Evolutionary conservation across 2,329 filamentous ascomycete genomes (phyloP), one percentile per base, ranked within the genome.

Genomic region (Epichloe sylvatica): DNA sequence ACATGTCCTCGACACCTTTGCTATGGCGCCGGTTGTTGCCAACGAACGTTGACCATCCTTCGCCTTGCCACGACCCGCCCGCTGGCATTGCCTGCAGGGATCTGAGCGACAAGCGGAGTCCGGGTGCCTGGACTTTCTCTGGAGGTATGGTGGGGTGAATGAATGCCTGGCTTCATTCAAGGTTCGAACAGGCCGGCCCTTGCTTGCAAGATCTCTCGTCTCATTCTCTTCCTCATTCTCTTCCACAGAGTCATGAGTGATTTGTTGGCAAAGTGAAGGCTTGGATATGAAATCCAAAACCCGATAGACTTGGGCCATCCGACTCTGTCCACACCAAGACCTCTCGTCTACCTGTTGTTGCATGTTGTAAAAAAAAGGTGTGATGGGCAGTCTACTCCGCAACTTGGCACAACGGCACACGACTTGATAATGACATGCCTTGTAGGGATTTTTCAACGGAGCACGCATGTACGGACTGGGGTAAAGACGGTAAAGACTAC

Each of bases 1-100:
- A 17, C 19, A 9, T 46, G 45, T 37, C 15, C 21, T 23, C 30
- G 19, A 12, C 43, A 34, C 30, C 12, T 13, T 35, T 34, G 5
- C 23, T 17, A 35, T 36, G 7, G 17, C 43, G 17, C 12, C 12
- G 19, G 17, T 19, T 4, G 17, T 21, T 12, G n/a, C 39, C 39
- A 23, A 12, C 6, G 6, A 41, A 12, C 8, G 19, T 12, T 12
- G 13, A 25, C 23, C 23, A 25, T 25, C 23, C 38, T 19, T 19
- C 25, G 46, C 51, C 37, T 50, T 33, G 42, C 47, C 53, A 51
- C 44, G 49, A 36, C 52, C 52, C 50, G 53, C 53, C 54, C 51
- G 51, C 52, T 52, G 45, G 19, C 49, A 48, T 54, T 30, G 50
- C 51, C 50, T 44, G 50, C 57, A 59, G 56, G 57, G 57, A 58